phyloP scores from a whole-genome alignment of 2,329 filamentous ascomycete genomes.

The Colletotrichum sidae region DNA sequence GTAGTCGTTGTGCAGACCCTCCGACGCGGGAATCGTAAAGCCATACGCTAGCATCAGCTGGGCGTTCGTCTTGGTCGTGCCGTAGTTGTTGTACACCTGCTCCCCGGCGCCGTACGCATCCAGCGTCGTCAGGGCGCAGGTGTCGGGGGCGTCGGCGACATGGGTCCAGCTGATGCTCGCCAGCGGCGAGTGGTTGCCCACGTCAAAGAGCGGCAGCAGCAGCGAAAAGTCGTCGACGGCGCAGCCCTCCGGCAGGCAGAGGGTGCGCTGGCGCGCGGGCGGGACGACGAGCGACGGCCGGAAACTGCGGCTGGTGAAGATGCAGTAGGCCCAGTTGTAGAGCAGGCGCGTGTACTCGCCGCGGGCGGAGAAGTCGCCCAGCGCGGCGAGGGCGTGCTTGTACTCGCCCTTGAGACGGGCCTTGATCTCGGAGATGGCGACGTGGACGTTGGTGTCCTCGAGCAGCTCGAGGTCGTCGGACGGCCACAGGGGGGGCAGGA shows the following conservation, averaged over 20 bases:
- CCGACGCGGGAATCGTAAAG: slow-evolving; percentile 64
- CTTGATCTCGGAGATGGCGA: slow-evolving; percentile 62
- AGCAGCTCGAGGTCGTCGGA: slow-evolving; percentile 69
- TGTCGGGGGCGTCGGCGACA: slow-evolving; percentile 47
- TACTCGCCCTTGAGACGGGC: slow-evolving; percentile 59
- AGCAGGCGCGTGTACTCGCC: slow-evolving; percentile 59
- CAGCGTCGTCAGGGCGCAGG: slow-evolving; percentile 59
- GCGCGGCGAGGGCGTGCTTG: slow-evolving; percentile 52
- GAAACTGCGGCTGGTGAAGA: slow-evolving; percentile 75
- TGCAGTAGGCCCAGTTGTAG: slow-evolving; percentile 73
- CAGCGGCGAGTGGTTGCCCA: slow-evolving; percentile 76
- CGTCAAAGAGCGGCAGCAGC: slow-evolving; percentile 76
- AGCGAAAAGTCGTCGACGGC: slow-evolving; percentile 72
- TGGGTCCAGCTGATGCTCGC: slow-evolving; percentile 70
- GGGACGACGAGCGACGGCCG: slow-evolving; percentile 69
- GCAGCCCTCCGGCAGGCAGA: slow-evolving; percentile 52
- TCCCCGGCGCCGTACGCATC: slow-evolving; percentile 53
- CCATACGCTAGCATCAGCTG: slow-evolving; percentile 75
- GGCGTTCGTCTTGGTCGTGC: slow-evolving; percentile 76
- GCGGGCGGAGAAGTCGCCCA: slow-evolving; percentile 41
- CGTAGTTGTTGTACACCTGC: slow-evolving; percentile 78
- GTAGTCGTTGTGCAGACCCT: slow-evolving; percentile 69
- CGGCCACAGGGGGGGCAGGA: slow-evolving; percentile 73
- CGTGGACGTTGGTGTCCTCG: slow-evolving; percentile 64
- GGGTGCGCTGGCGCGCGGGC: slow-evolving; percentile 39